Conservation (phyloP, 2,329 filamentous ascomycete species). For the Trichoderma gracile region DNA sequence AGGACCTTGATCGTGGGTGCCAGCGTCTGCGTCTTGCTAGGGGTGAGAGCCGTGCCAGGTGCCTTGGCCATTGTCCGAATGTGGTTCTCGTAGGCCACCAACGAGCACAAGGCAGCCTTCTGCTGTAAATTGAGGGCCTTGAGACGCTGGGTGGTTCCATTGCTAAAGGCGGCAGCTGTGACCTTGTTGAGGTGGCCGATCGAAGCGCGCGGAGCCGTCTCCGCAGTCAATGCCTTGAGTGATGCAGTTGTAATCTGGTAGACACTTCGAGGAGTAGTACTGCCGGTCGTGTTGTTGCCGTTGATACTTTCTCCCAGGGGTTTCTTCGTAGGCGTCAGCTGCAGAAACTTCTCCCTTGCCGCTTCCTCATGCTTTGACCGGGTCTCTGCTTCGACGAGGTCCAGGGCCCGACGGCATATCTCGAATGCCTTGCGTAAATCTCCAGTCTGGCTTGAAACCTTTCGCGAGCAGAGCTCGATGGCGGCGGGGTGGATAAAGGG, state of each 20-base stretch:
- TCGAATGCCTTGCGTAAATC: slow-evolving; percentile 95
- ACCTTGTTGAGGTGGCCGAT: slow-evolving; percentile 92
- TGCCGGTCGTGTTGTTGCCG: slow-evolving; percentile 45
- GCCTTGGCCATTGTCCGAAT: slow-evolving; percentile 55
- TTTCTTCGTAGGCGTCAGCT: slow-evolving; percentile 69
- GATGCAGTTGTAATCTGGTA: slow-evolving; percentile 54
- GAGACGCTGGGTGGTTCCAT: slow-evolving; percentile 81
- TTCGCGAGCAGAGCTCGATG: slow-evolving; percentile 90
- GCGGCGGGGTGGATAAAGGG: slow-evolving; percentile 94
- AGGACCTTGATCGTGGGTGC: slow-evolving; percentile 82
- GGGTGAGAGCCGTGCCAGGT: slow-evolving; percentile 48
- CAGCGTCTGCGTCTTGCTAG: slow-evolving; percentile 59
- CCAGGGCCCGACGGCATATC: slow-evolving; percentile 84
- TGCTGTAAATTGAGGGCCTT: slow-evolving; percentile 91
- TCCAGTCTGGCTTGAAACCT: slow-evolving; percentile 90
- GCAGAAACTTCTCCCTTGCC: slow-evolving; percentile 56
- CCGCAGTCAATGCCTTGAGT: slow-evolving; percentile 64
- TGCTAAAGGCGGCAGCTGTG: slow-evolving; percentile 85
- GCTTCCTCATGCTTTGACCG: slow-evolving; percentile 69
- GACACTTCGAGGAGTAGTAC: slow-evolving; percentile 44
- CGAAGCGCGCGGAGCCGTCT: slow-evolving; percentile 82
- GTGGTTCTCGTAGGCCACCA: slow-evolving; percentile 82
- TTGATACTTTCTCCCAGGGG: slow-evolving; percentile 82
- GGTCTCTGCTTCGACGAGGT: slow-evolving; percentile 84
- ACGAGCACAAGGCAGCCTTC: slow-evolving; percentile 87